Evolutionary conservation across 805 yeast genomes (phyloP), one percentile per base, ranked within the genome.

Genomic region (Candida ulmi): DNA sequence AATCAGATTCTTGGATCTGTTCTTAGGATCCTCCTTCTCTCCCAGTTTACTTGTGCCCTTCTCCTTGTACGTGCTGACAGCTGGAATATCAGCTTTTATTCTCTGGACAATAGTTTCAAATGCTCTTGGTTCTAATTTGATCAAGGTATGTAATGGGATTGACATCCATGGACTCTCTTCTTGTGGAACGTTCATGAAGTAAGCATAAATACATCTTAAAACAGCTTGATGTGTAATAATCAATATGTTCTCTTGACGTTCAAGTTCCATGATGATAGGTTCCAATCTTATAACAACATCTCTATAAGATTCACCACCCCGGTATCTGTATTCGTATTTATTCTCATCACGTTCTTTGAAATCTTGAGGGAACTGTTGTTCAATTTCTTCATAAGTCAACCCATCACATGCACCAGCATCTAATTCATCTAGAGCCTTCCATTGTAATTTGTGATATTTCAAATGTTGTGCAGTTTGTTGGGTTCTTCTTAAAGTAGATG

Each of bases 81-180:
- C 99, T 3, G 99, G 99, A 37, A 93, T 91, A 59, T 93, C 87
- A 0, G 98, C 99, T 52, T 88, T 88, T 42, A 93, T 86, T 51
- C 95, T 73, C 16, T 91, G 83, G 15, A 90, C 98, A 32, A 80
- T 64, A 0, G 99, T 90, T 36, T 81, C 82, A 55, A 87, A 90
- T 0, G 99, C 96, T 41, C 95, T 73, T n/a, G 97, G 96, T 60
- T 93, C 98, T 46, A 93, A 69, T 57, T 88, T 84, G 54, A 93
- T 93, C 59, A 93, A 67, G 0, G 99, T 93, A 58, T 93, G 99
- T 52, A 93, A 68, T 6, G 99, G 99, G 43, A 93, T 95, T 30
- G 95, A 87, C 96, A 93, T 88, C 99, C 99, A 93, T 5, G 99
- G 99, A 42, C 90, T 78, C 60, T 88, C 91, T 53, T 91, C 96